Conservation (phyloP, 805 yeast genomes). For the Kurtzmaniella cleridarum region DNA sequence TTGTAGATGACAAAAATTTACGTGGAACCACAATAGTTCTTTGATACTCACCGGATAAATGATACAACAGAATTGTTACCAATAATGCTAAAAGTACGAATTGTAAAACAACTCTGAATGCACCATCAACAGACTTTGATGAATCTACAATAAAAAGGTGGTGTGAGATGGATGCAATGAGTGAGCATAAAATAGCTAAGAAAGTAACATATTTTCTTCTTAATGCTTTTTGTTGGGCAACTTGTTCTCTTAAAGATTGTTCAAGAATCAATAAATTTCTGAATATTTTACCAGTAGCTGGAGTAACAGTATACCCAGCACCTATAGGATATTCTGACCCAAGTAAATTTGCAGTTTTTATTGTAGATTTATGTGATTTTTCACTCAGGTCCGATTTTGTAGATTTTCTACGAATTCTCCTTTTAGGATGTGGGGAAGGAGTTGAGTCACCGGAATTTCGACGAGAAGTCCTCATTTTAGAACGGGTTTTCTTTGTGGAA, state of each 20-base stretch:
- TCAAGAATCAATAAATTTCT: constrained; percentile 80
- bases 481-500: background rate
- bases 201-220: constrained; percentile 60
- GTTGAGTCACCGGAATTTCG: constrained; percentile 14
- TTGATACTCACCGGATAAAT: constrained; percentile 83
- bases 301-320: constrained; percentile 27
- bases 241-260: constrained; percentile 79
- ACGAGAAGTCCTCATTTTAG: constrained; percentile 7
- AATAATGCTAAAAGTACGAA: constrained; percentile 55
- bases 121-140: constrained; percentile 16
- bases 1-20: constrained; percentile 72
- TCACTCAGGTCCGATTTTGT: constrained; percentile 20
- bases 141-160: constrained; percentile 27
- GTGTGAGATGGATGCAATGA: constrained; percentile 37
- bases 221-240: constrained; percentile 60
- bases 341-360: constrained; percentile 7
- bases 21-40: constrained; percentile 81
- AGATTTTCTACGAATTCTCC: constrained; percentile 20
- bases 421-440: constrained; percentile 18
- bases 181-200: constrained; percentile 31
- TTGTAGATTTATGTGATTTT: constrained; percentile 15
- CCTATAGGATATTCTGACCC: constrained; percentile 12
- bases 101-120: constrained; percentile 38
- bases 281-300: constrained; percentile 67
- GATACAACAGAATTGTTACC: constrained; percentile 71